Percentiles rank a stretch among this genome's conserved stretches.
phyloP scores from a whole-genome alignment of 768 basidiomycete species.

The Russula sp. region DNA sequence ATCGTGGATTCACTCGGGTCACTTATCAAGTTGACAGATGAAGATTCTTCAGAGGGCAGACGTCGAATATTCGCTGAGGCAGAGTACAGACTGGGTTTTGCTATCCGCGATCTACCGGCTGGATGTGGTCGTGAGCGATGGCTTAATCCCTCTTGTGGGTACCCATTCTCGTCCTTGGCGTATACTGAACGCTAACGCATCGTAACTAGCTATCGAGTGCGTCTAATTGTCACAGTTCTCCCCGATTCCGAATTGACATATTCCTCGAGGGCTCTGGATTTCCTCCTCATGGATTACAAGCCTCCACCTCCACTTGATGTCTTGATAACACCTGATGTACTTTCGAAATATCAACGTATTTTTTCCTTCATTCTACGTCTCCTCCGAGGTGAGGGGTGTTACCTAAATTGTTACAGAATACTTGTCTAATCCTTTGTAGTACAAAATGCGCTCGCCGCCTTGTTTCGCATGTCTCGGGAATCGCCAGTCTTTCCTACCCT shows the following conservation, averaged over 20 bases:
- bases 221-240: conserved; percentile 6
- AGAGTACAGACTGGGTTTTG: conserved; percentile 75
- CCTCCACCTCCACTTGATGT: conserved; percentile 73
- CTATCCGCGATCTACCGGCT: conserved; percentile 62
- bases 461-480: conserved; percentile 55
- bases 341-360: conserved; percentile 82
- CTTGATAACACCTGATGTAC: conserved; percentile 58
- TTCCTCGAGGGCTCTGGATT: conserved; percentile 66
- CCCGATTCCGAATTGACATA: conserved; percentile 11
- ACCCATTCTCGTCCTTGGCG: neutral
- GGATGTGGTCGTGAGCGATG: conserved; percentile 65
- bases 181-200: neutral
- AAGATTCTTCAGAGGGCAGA: neutral
- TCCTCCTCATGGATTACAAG: conserved; percentile 84
- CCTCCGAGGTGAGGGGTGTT: conserved; percentile 52
- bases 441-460: conserved; percentile 55
- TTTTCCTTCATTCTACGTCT: conserved; percentile 76
- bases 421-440: conserved; percentile 34
- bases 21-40: conserved; percentile 5
- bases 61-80: conserved; percentile 45
- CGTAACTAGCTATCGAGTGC: conserved; percentile 31
- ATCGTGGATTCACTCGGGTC: conserved; percentile 71
- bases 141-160: conserved; percentile 76
- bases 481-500: conserved; percentile 54
- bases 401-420: neutral